A percentile compares a stretch with the other conserved stretches of the same genome.
Evolutionary conservation across 75 land plant species (phyloP).

Genomic region (Pinus albicaulis): DNA sequence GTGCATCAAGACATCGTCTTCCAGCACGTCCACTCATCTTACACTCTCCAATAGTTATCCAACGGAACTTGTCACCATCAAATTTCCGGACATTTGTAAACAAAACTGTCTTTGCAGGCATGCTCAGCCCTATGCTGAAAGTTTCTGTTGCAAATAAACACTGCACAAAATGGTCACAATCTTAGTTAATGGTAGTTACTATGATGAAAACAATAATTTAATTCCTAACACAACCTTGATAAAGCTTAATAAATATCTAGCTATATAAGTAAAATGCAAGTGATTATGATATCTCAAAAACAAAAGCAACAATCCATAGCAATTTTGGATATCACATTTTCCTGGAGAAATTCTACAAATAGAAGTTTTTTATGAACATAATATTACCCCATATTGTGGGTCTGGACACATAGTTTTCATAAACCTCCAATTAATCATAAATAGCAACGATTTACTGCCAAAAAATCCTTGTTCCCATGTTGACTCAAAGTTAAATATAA

Average conservation of each 20-base stretch:
- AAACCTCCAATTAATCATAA: background rate
- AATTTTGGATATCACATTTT: background rate
- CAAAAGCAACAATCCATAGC: background rate
- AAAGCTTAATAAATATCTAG: background rate
- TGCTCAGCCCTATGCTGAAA: constrained; percentile 98
- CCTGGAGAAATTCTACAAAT: too few species aligned
- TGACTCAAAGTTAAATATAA: background rate
- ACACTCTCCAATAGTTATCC: constrained; percentile 96
- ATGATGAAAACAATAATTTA: background rate
- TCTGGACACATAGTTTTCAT: background rate
- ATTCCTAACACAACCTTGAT: background rate
- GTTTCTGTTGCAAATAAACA: constrained; percentile 99
- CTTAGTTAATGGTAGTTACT: background rate
- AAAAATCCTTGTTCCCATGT: background rate
- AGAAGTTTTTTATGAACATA: too few species aligned
- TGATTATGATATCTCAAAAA: background rate
- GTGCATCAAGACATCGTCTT: constrained; percentile 96
- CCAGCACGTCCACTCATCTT: constrained; percentile 99
- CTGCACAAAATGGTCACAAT: constrained; percentile 31
- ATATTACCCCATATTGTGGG: too few species aligned
- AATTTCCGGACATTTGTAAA: constrained; percentile 97
- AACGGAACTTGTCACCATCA: constrained; percentile 98
- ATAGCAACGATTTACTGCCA: background rate
- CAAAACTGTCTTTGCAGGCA: constrained; percentile 99
- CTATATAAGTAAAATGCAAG: background rate